Evolutionary conservation across 306 rosid genomes (phyloP), one percentile per base, ranked within the genome.

Genomic region (Lathyrus tuberosus): DNA sequence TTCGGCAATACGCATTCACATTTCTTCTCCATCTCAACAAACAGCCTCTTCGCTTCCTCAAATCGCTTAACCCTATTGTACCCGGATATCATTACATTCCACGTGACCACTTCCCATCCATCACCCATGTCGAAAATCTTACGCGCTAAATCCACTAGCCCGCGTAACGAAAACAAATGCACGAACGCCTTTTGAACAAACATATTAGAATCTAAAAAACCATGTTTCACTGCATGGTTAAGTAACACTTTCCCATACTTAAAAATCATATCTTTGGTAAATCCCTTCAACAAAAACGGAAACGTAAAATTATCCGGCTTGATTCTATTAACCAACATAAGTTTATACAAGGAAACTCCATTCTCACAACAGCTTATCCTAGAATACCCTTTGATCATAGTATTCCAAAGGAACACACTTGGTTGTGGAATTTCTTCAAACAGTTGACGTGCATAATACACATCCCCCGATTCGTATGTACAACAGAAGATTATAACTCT

Each of bases 31-130:
- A 93, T 90, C 67, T 63, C 86, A 68, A 30, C 10, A 72, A 90
- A 88, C 75, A 93, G 86, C 79, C 75, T 82, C 81, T 76, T 86
- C 4, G 94, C 84, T 76, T 88, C 84, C 74, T 84, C 69, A 70
- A 78, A 88, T 44, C 51, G 76, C 80, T 82, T 87, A 62, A 79
- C 74, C 81, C 86, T 85, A 37, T 90, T 88, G 73, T 88, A 86
- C 48, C 87, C 96, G 7, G 97, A 90, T 53, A 93, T 79, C 86
- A 93, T 74, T 41, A 69, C 83, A 69, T 93, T 93, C 98, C 98
- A 93, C 31, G 87, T 79, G 4, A 86, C 75, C 30, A 81, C 98
- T 63, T 88, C 98, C 84, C 83, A 81, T 44, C n/a, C 57, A 64
- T 61, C 76, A 47, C 84, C 78, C 86, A 35, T 61, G 56, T 81